Base-by-base conservation (phyloP, 148 eudicot genomes). In the Mesembryanthemum crystallinum region DNA sequence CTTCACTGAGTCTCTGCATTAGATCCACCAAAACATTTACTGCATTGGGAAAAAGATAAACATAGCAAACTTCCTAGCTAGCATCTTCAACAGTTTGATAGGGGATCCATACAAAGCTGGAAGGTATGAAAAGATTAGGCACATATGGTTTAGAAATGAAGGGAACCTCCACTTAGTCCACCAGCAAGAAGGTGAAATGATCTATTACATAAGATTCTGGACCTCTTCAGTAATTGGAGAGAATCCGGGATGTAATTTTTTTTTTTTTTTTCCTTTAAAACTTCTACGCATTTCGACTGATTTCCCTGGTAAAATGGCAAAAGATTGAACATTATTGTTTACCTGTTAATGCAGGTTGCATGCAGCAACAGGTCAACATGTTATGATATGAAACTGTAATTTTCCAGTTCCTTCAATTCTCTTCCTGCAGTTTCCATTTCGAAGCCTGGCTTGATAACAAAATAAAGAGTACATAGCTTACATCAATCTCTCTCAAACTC, bases 341-440 rank as follows among this genome's bases (percentile, higher is more conserved):
- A 58, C 62, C 25, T 58, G 28, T 24, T 58, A 58, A 61, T 61
- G 32, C 29, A 61, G 64, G 64, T n/a, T n/a, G n/a, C n/a, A 32
- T 25, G 64, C 97, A 77, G 90, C 98, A 63, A 94, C n/a, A n/a
- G n/a, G n/a, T n/a, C 97, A 8, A 92, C 91, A 76, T 94, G 97
- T 72, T 92, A 90, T 74, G 96, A 73, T 60, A 11, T 43, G n/a
- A 51, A 45, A 23, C 17, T 49, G 54, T 49, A 2, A 49, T 5
- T 13, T 4, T 47, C 15, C 52, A 47, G 12, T 47, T n/a, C n/a
- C n/a, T 39, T 0, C 43, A 39, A 37, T 37, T 37, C 42, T n/a
- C 5, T 39, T 37, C 1, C 2, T 39, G 43, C 43, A 5, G 43
- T 39, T n/a, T 47, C 18, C 18, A 47, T 8, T 14, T 11, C 52